Base-by-base conservation (phyloP, 257 asterid species). In the Buddleja alternifolia region DNA sequence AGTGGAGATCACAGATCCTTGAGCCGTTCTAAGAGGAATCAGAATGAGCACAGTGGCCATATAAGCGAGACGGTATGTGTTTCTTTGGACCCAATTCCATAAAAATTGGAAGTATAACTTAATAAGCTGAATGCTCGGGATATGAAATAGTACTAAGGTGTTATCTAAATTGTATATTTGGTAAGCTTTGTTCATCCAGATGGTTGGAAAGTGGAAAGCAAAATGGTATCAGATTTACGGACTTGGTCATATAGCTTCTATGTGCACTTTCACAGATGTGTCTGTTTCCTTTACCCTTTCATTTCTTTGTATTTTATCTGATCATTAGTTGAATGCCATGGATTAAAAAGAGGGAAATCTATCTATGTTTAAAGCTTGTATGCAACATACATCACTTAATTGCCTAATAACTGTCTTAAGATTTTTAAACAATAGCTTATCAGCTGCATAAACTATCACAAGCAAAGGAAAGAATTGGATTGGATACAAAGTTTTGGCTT, bases 31-130 rank as follows among this genome's bases (percentile, higher is more conserved):
- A 84, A 74, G 83, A 86, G 83, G 83, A 86, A 77, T 66, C 86
- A 75, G 63, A 83, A 82, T 67, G 97, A 85, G 54, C 85, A 77
- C 70, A 66, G 76, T 58, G 86, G 80, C 59, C 89, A 69, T 72
- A 76, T 57, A 68, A 87, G 88, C 70, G 92, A 89, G 78, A 79
- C 77, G 97, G 99, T 94, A 91, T 79, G 95, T 82, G 64, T 69
- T 71, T 79, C 77, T 74, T 77, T 75, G 75, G 76, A 55, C 66
- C 76, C 73, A 72, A 73, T 64, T 70, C 57, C 73, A 67, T 72
- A 58, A 77, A 57, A 53, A 63, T 79, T 63, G 66, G 67, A 52
- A 59, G 70, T 63, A 54, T 58, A 40, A 52, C 52, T 75, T 52
- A 16, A 57, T 57, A 60, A 67, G 70, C 67, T 80, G 46, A 64